Evolutionary conservation across 371 early-diverging fungal species (phyloP), one percentile per base, ranked within the genome.

Genomic region (Amoeboaphelidium occidentale): DNA sequence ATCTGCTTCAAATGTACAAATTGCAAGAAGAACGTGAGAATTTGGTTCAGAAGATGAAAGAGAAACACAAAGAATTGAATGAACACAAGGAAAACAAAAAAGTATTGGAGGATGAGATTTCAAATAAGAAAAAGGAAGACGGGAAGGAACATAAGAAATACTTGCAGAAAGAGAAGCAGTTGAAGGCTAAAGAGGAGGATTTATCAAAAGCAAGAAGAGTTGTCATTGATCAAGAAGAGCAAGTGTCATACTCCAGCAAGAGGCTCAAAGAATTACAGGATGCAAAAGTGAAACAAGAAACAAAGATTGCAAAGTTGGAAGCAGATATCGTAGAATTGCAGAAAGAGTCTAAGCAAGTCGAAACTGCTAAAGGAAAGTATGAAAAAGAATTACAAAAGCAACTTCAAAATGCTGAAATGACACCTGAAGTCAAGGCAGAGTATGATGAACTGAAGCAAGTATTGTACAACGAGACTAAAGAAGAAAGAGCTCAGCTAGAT

Each of bases 61-160:
- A 73, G 42, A 63, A 63, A 45, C 87, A 86, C 57, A 61, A 58
- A 45, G 71, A 70, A 22, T 51, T 79, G 32, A 71, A 73, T 45
- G 72, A 73, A 3, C 56, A 69, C 61, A 76, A 75, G 59, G 24
- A 46, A 26, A 56, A 12, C 4, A 32, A n/a, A 23, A 21, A 25
- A 39, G 49, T 46, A 1, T 50, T 72, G 41, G 76, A 79, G 27
- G 59, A 68, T 17, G 58, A 64, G 0, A 61, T 79, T 49, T 73
- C 73, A 52, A 62, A 61, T 12, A 72, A 77, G 23, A 74, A 75
- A 52, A 78, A 75, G 55, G 62, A 72, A 23, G 75, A 78, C 42
- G 89, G 84, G 10, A 60, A 72, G 43, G 65, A 72, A 3, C 79
- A 76, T 60, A 73, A 79, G 60, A 80, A 88, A n/a, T 62, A 73